Evolutionary conservation across 495 filamentous ascomycete genomes (phyloP).

Genomic region (Penicillium silybi): DNA sequence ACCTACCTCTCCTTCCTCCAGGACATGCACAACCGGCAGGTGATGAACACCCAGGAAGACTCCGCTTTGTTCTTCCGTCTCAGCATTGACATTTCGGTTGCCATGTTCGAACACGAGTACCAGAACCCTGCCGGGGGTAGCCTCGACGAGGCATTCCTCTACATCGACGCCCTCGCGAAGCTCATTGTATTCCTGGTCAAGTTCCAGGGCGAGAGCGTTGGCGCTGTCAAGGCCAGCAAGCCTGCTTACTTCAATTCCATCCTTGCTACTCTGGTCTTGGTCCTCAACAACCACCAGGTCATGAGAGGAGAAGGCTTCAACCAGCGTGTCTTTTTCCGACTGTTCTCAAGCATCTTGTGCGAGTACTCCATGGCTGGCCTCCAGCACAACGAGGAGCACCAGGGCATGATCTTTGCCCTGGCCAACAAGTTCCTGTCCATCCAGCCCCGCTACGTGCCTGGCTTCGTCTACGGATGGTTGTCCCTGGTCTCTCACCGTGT

Average conservation of each 20-base stretch:
- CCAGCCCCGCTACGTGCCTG: constrained; percentile 70
- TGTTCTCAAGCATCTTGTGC: constrained; percentile 81
- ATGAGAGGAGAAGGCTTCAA: constrained; percentile 79
- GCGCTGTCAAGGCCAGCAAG: constrained; percentile 56
- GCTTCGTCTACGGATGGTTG: constrained; percentile 83
- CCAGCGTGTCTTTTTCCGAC: constrained; percentile 84
- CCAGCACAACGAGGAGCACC: constrained; percentile 53
- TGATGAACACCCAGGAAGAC: constrained; percentile 69
- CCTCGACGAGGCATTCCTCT: constrained; percentile 66
- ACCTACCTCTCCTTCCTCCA: constrained; percentile 72
- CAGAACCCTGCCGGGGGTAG: constrained; percentile 52
- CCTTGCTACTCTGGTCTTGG: constrained; percentile 68
- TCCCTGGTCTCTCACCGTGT: constrained; percentile 75
- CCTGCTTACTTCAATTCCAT: constrained; percentile 69
- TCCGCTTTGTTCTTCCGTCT: constrained; percentile 73
- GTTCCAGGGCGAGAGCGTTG: constrained; percentile 57
- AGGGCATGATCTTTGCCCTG: constrained; percentile 67
- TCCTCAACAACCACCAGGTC: constrained; percentile 81
- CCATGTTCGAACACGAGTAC: constrained; percentile 65
- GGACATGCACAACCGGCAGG: constrained; percentile 69
- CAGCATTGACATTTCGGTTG: constrained; percentile 75
- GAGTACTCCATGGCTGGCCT: constrained; percentile 52
- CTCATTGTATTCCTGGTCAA: constrained; percentile 72
- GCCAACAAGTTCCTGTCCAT: constrained; percentile 71
- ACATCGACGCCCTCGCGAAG: constrained; percentile 83